These are phyloP conservation scores for Fusarium praegraminearum DNA, from an alignment of 2,329 filamentous ascomycete species.

Conservation along the genomic window DNA sequence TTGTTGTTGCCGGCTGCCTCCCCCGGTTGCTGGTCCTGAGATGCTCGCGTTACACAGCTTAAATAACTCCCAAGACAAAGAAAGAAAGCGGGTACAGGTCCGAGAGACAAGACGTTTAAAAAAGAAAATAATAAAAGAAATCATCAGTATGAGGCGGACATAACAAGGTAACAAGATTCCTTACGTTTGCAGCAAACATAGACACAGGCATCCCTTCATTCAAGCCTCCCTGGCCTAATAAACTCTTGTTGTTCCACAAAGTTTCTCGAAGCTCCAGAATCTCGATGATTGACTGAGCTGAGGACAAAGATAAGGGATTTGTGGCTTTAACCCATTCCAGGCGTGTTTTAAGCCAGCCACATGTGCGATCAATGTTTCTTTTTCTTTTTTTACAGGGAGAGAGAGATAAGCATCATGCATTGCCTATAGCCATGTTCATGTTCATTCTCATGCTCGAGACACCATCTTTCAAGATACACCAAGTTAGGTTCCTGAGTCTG, in stretches of 20 bases:
- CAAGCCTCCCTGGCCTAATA: constrained; percentile 1
- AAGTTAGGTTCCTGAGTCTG: constrained; percentile 7
- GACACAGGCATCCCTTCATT: neutral
- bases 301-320: constrained; percentile 14
- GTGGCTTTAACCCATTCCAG: constrained; percentile 13
- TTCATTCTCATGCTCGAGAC: neutral
- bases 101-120: constrained; percentile 29
- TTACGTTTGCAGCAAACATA: neutral
- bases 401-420: neutral
- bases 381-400: neutral
- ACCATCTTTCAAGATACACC: neutral
- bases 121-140: constrained; percentile 13
- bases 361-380: constrained; percentile 11
- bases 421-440: neutral
- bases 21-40: constrained; percentile 30
- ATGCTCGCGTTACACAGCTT: constrained; percentile 14
- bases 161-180: constrained; percentile 1
- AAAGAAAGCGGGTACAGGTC: constrained; percentile 25
- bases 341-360: constrained; percentile 36
- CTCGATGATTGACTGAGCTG: constrained; percentile 3
- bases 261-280: constrained; percentile 34
- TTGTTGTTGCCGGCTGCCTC: constrained; percentile 25
- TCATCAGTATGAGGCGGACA: neutral
- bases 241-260: constrained; percentile 9
- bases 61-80: constrained; percentile 19